Evolutionary conservation across 2,329 filamentous ascomycete species (phyloP), one percentile per base, ranked within the genome.

Genomic region (Nothophaeocryptopus gaeumannii): DNA sequence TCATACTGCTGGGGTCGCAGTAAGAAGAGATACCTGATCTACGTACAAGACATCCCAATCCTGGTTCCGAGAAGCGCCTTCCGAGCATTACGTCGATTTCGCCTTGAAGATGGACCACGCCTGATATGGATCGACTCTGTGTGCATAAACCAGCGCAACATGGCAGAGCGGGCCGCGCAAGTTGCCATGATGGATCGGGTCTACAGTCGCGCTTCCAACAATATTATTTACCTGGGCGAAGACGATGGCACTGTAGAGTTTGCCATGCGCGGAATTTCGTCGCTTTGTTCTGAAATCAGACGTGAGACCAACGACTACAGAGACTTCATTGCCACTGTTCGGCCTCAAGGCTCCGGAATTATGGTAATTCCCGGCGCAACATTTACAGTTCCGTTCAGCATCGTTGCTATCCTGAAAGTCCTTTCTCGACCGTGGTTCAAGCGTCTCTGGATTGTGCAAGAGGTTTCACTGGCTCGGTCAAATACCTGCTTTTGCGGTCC

Each of bases 381-480:
- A 33, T 51, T 51, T 44, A 38, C 45, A 30, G 34, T 30, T 16
- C 14, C 16, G 8, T 48, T 47, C 45, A n/a, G 39, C 13, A 20
- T 35, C 8, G 38, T 41, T 26, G 36, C 44, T 26, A 35, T 53
- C 35, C 30, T 45, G 2, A 34, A 11, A 8, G 13, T 53, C 13
- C 41, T 53, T 16, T 20, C 45, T 8, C 16, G 45, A 11, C 45
- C 45, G 26, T 53, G 50, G 50, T 53, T 53, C 32, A 26, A 29
- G n/a, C 33, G 50, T 8, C 14, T 53, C 8, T 53, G 50, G 50
- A 38, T 53, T 5, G 44, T 47, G 10, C 50, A 52, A 45, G 50
- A 53, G 35, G 51, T 39, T 8, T 34, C 46, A 29, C 33, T 53
- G 13, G 30, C 51, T 2, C 41, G 13, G 2, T 10, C 13, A 15